These are phyloP conservation scores for Tympanopsis confertula DNA, from an alignment of 2,329 filamentous ascomycete genomes.

Conservation along the genomic window DNA sequence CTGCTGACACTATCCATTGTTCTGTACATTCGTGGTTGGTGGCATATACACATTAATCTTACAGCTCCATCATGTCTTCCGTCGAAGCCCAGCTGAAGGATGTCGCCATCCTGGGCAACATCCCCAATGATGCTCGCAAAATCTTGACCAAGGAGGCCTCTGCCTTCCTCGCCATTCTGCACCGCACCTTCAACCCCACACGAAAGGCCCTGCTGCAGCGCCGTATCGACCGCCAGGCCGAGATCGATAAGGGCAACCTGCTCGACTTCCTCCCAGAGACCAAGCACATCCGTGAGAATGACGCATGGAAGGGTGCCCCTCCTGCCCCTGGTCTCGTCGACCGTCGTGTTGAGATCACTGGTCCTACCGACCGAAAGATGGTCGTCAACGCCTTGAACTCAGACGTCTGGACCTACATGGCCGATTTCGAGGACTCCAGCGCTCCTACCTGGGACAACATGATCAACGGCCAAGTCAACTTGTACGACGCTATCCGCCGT, in stretches of 20 bases:
- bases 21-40: too few species aligned
- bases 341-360: slow-evolving; percentile 91
- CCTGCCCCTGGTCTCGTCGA: slow-evolving; percentile 89
- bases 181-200: slow-evolving; percentile 83
- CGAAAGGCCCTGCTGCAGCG: slow-evolving; percentile 83
- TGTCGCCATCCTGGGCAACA: slow-evolving; percentile 70
- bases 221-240: slow-evolving; percentile 74
- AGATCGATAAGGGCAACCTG: slow-evolving; percentile 79
- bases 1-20: too few species aligned
- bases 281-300: slow-evolving; percentile 84
- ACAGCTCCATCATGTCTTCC: slow-evolving; percentile 56
- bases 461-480: slow-evolving; percentile 95
- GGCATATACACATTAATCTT: too few species aligned
- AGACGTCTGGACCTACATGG: slow-evolving; percentile 98
- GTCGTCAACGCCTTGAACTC: slow-evolving; percentile 94
- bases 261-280: slow-evolving; percentile 96
- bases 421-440: slow-evolving; percentile 93
- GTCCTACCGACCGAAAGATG: slow-evolving; percentile 97
- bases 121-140: slow-evolving; percentile 72
- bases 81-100: slow-evolving; percentile 73
- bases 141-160: slow-evolving; percentile 84
- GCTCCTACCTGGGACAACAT: slow-evolving; percentile 99
- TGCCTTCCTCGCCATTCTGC: slow-evolving; percentile 84
- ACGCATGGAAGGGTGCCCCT: slow-evolving; percentile 82
- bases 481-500: slow-evolving; percentile 87